Evolutionary conservation across 2,329 filamentous ascomycete species (phyloP), one percentile per base, ranked within the genome.

Genomic region (Hypomyces rosellus): DNA sequence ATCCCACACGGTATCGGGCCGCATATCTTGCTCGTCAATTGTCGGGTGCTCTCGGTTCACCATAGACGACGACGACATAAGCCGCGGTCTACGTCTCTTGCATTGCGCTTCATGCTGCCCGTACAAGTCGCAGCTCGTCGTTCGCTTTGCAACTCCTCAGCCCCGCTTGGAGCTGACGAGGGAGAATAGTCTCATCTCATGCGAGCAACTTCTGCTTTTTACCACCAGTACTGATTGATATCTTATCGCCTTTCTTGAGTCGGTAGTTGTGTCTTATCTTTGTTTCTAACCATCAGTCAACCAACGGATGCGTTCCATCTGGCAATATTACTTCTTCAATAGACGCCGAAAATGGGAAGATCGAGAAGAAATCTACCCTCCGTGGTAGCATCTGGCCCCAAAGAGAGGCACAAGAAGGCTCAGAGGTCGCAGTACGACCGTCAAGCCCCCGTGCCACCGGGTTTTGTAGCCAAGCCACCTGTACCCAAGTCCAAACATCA

Each of bases 401-500:
- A 69, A 52, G 66, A 69, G 54, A 60, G 63, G 55, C 67, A 67
- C 55, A 68, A 56, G 52, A 63, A 64, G 53, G 55, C 59, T 45
- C 59, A 62, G 46, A 63, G 61, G 54, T 59, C 63, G 38, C 65
- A 64, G 57, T 64, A 60, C 55, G 67, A 65, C 54, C 60, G 59
- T 16, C 61, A 61, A 44, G 65, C 63, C 34, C 65, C 68, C 50
- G 57, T 65, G 53, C 67, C 65, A 13, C 53, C 59, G 22, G 63
- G 60, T 45, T 62, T 73, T 47, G 65, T 69, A 46, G 68, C 69
- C 43, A 72, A 68, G 52, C 68, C 65, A 42, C 57, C 64, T 22
- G 51, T 67, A 13, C 67, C 74, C 34, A 77, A 73, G 53, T 66
- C 73, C 40, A 81, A 81, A 60, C 78, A 85, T 63, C 75, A 79